phyloP scores from a whole-genome alignment of 495 filamentous ascomycete species.

The Aspergillus avenaceus region DNA sequence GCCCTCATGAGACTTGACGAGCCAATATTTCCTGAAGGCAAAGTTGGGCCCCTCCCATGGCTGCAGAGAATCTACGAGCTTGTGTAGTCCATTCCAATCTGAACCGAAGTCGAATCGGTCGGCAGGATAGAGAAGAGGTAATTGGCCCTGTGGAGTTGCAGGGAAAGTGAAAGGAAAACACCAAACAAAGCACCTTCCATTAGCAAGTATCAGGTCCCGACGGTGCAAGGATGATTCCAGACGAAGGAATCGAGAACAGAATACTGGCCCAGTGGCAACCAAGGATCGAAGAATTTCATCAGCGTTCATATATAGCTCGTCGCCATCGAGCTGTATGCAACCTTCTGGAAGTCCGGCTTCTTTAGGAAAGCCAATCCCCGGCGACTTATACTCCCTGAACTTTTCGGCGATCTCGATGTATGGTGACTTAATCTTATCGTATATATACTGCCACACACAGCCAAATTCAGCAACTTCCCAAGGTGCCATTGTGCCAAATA shows the following conservation, averaged over 20 bases:
- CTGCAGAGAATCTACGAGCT: background rate
- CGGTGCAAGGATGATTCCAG: background rate
- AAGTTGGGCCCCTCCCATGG: background rate
- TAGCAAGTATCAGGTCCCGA: constrained; percentile 5
- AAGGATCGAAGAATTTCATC: background rate
- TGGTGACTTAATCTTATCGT: background rate
- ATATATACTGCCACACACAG: constrained; percentile 5
- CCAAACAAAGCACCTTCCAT: background rate
- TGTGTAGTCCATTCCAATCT: background rate
- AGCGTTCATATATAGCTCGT: background rate
- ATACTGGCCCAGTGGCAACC: background rate
- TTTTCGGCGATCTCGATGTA: background rate
- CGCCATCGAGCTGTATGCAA: background rate
- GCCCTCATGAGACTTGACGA: background rate
- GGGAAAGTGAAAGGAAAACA: background rate
- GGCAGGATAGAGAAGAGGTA: constrained; percentile 7
- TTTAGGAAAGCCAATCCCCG: background rate
- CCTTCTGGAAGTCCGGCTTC: background rate
- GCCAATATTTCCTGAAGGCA: background rate
- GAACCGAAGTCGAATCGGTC: constrained; percentile 3
- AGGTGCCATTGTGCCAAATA: constrained; percentile 8
- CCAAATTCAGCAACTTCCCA: constrained; percentile 12
- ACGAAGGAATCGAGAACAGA: constrained; percentile 2
- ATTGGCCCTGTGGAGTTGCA: background rate
- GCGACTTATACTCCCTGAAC: background rate